These are phyloP conservation scores for Claviceps paspali DNA, from an alignment of 2,329 filamentous ascomycete species.

Conservation along the genomic window DNA sequence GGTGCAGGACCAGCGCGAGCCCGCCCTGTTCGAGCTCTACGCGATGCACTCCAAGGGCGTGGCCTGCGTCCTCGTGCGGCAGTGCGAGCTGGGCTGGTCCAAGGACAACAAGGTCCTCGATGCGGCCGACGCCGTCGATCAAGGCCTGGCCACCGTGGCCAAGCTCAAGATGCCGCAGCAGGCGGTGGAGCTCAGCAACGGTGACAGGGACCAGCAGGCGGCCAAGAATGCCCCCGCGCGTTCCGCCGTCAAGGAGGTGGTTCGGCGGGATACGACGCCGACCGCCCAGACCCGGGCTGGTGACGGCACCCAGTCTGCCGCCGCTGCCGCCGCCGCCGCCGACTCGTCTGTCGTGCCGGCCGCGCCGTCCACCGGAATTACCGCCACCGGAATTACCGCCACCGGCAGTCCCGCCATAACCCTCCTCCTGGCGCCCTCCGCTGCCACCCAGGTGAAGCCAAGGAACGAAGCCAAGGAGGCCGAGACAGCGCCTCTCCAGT, in stretches of 20 bases:
- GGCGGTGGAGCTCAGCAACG: slow-evolving; percentile 19
- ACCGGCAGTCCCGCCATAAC: too few relatives aligned
- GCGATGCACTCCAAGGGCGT: slow-evolving; percentile 96
- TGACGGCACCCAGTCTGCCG: slow-evolving; percentile 11
- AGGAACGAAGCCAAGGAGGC: slow-evolving; percentile 33
- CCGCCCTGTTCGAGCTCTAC: slow-evolving; percentile 82
- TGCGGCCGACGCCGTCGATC: slow-evolving; percentile 59
- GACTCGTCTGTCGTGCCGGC: too few relatives aligned
- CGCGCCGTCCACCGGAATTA: too few relatives aligned
- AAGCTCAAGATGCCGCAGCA: slow-evolving; percentile 45
- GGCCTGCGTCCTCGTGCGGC: slow-evolving; percentile 74
- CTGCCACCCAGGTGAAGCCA: slow-evolving; percentile 19
- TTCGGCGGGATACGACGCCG: too few relatives aligned
- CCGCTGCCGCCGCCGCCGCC: background rate
- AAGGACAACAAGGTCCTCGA: slow-evolving; percentile 76
- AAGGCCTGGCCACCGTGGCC: slow-evolving; percentile 59
- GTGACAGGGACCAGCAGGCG: slow-evolving; percentile 24
- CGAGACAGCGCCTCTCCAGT: slow-evolving; percentile 25
- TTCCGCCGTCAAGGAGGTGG: slow-evolving; percentile 15
- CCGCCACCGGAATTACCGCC: background rate
- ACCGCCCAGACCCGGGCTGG: too few relatives aligned
- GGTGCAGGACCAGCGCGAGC: slow-evolving; percentile 48
- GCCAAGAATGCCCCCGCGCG: slow-evolving; percentile 21
- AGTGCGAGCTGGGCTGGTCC: slow-evolving; percentile 82
- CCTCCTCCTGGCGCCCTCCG: background rate